These are phyloP conservation scores for Esteya vermicola DNA, from an alignment of 2,329 filamentous ascomycete species.

Conservation along the genomic window DNA sequence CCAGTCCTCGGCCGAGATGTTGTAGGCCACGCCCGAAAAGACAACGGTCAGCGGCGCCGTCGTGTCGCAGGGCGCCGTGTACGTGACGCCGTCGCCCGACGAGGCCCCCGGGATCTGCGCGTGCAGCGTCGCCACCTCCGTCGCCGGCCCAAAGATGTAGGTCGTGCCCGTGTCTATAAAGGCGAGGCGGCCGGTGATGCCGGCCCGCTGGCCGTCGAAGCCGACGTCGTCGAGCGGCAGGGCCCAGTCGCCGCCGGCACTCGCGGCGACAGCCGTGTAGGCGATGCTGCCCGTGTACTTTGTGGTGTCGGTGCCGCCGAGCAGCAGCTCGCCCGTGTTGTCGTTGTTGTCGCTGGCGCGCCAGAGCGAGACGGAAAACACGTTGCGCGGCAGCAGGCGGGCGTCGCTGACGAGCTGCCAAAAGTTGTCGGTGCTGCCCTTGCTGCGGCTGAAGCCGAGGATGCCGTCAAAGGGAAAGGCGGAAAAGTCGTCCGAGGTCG, in stretches of 20 bases:
- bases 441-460: slow-evolving; percentile 56
- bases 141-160: slow-evolving; percentile 57
- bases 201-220: slow-evolving; percentile 42
- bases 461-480: slow-evolving; percentile 82
- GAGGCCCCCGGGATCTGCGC: slow-evolving; percentile 47
- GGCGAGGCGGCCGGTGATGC: slow-evolving; percentile 41
- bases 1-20: slow-evolving; percentile 59
- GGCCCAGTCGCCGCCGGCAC: slow-evolving; percentile 51
- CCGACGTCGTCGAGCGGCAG: slow-evolving; percentile 53
- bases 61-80: slow-evolving; percentile 59
- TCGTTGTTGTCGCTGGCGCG: slow-evolving; percentile 50
- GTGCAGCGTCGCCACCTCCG: slow-evolving; percentile 55
- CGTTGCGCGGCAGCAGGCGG: slow-evolving; percentile 43
- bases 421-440: slow-evolving; percentile 48
- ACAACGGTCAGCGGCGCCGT: slow-evolving; percentile 44
- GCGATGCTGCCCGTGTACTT: slow-evolving; percentile 55
- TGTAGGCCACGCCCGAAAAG: slow-evolving; percentile 55
- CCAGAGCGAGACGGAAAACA: slow-evolving; percentile 59
- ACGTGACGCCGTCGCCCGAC: slow-evolving; percentile 41
- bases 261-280: slow-evolving; percentile 42
- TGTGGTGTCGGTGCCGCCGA: slow-evolving; percentile 54
- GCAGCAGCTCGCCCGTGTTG: slow-evolving; percentile 63
- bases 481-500: slow-evolving; percentile 59
- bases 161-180: slow-evolving; percentile 80
- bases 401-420: slow-evolving; percentile 45